Evolutionary conservation across 495 filamentous ascomycete species (phyloP).

Genomic region (Penicillium arizonense): DNA sequence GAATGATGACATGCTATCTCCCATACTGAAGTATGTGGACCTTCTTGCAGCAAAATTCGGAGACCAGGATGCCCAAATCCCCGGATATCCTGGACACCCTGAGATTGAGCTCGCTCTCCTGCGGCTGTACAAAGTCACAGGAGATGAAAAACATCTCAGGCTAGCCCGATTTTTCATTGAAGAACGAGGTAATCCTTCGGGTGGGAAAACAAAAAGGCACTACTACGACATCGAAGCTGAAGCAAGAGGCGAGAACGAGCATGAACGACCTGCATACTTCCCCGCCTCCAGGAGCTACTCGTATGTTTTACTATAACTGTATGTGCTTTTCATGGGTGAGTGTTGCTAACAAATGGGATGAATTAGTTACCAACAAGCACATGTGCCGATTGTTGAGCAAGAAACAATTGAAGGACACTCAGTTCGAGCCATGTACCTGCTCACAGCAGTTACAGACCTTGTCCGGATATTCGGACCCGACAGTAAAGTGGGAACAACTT

Average conservation of each 20-base stretch:
- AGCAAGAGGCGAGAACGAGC: conserved; percentile 47
- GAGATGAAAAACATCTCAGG: conserved; percentile 42
- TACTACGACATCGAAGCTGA: conserved; percentile 54
- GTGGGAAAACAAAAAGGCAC: conserved; percentile 42
- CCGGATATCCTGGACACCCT: conserved; percentile 59
- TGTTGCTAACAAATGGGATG: background rate
- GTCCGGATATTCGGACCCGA: conserved; percentile 24
- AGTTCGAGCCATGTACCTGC: conserved; percentile 59
- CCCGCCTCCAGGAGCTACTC: conserved; percentile 35
- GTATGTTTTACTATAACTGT: conserved; percentile 27
- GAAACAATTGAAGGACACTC: conserved; percentile 56
- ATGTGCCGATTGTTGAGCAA: conserved; percentile 53
- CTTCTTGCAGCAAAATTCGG: conserved; percentile 52
- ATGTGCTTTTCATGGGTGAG: too few species aligned
- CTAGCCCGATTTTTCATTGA: conserved; percentile 56
- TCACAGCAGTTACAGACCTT: conserved; percentile 38
- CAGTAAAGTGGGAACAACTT: conserved; percentile 19
- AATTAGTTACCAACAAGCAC: conserved; percentile 43
- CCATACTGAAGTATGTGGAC: conserved; percentile 54
- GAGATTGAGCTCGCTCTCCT: conserved; percentile 59
- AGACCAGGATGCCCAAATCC: conserved; percentile 43
- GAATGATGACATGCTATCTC: conserved; percentile 48
- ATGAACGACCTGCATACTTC: conserved; percentile 43
- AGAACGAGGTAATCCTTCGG: conserved; percentile 52
- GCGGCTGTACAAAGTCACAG: conserved; percentile 49